Base-by-base conservation (phyloP, 305 asterid species). In the Andrographis paniculata region DNA sequence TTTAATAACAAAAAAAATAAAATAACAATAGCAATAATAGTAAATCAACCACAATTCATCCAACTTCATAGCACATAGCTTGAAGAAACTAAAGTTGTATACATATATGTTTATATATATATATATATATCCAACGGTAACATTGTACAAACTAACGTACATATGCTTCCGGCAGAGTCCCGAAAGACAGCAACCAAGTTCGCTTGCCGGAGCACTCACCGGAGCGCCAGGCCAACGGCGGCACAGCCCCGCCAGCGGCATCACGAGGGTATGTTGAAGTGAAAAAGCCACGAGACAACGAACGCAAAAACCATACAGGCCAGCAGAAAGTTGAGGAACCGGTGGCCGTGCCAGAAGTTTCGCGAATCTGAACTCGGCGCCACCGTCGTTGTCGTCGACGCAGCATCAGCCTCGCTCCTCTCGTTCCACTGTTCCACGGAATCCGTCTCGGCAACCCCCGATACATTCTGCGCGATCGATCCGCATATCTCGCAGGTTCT, bases 271-370 rank as follows among this genome's bases (percentile, higher is more conserved):
- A 80, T 70, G 7, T 84, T 81, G 80, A 84, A 84, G 73, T 78
- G 95, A 46, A 84, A 81, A 50, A 81, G 84, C 95, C 87, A 78
- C 11, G 95, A 84, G 18, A 84, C 64, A 33, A 77, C 88, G 31
- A 84, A 80, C 11, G 86, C 88, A 61, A 77, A 75, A 47, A 80
- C 93, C 86, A 84, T 75, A 58, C 88, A 80, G 40, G 84, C 88
- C 44, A 80, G 53, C 68, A 78, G 49, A 61, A 79, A 78, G 59
- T 84, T 84, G 33, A 84, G 77, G 38, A 81, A 76, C n/a, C 89
- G 76, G 50, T 70, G 95, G 17, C 95, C 83, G 38, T 64, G 84
- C 95, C 87, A 76, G 62, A 78, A 76, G 38, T 33, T 33, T 7
- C 76, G 61, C 0, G 79, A 15, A 42, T 56, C 77, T 5, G 73